Conservation (phyloP, 2,329 filamentous ascomycete species). For the Cercospora sp. region DNA sequence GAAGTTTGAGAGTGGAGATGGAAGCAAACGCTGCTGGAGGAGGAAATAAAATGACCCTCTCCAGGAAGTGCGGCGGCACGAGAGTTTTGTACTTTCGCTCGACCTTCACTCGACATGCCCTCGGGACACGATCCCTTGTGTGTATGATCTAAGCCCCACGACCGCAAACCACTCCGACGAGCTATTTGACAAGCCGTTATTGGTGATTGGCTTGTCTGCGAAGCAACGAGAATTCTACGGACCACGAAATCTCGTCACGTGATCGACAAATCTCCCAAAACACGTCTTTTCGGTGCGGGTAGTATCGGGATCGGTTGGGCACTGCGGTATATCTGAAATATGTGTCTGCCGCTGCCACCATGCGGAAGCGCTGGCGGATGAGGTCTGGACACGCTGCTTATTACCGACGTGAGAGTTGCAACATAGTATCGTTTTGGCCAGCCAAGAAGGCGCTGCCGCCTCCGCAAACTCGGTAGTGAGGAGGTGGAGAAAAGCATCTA, state of each 20-base stretch:
- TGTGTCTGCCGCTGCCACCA: not conserved
- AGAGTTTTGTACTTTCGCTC: conserved; percentile 14
- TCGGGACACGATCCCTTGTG: conserved; percentile 16
- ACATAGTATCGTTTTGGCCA: not conserved
- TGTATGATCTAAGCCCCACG: conserved; percentile 13
- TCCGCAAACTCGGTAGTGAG: not conserved
- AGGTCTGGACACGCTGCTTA: not conserved
- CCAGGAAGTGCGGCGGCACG: conserved; percentile 3
- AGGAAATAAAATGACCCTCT: not conserved
- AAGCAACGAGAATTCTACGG: conserved; percentile 3
- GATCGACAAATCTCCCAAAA: not conserved
- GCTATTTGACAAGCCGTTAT: conserved; percentile 10
- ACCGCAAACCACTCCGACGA: conserved; percentile 14
- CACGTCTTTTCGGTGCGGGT: not conserved
- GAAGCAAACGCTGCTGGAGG: not conserved
- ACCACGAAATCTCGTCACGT: not conserved
- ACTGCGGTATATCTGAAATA: not conserved
- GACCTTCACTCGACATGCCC: conserved; percentile 14
- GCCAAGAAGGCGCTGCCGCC: not conserved
- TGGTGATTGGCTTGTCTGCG: conserved; percentile 13
- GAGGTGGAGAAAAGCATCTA: not conserved
- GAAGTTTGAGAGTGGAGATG: not conserved
- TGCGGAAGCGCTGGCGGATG: not conserved
- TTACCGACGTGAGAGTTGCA: not conserved
- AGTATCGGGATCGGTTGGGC: not conserved